A percentile compares a stretch with the other conserved stretches of the same genome.
These are phyloP conservation scores for Dactylellina parvicollis DNA, from an alignment of 2,329 filamentous ascomycete genomes.

Conservation along the genomic window DNA sequence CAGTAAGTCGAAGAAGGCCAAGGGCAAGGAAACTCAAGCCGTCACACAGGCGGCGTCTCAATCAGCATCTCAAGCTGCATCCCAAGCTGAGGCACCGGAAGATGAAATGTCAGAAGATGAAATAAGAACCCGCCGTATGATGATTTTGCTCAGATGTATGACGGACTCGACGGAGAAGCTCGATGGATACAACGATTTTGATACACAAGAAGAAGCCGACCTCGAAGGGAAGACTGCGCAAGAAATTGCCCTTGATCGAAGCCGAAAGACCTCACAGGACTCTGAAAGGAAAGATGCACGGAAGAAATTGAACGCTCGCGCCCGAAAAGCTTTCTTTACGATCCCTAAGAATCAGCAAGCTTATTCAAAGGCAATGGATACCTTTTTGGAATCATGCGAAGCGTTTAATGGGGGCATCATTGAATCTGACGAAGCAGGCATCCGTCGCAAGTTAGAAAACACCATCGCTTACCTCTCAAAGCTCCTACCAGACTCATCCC, in stretches of 20 bases:
- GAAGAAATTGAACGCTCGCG: constrained; percentile 77
- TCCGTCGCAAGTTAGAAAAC: constrained; percentile 75
- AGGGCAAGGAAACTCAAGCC: constrained; percentile 63
- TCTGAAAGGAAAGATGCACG: constrained; percentile 58
- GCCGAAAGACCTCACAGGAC: constrained; percentile 66
- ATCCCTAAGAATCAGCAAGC: constrained; percentile 81
- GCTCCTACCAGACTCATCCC: constrained; percentile 75
- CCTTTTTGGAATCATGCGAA: constrained; percentile 86
- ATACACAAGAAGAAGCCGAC: constrained; percentile 43
- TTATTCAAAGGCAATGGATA: constrained; percentile 76
- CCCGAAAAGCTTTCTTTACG: constrained; percentile 87
- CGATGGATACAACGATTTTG: constrained; percentile 40
- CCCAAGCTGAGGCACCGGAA: constrained; percentile 62
- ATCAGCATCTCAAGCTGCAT: constrained; percentile 60
- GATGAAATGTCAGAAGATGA: constrained; percentile 50
- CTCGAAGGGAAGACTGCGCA: constrained; percentile 35
- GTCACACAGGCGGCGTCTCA: constrained; percentile 54
- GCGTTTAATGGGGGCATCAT: constrained; percentile 88
- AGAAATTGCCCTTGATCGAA: constrained; percentile 28
- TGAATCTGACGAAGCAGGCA: constrained; percentile 73
- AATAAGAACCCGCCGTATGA: constrained; percentile 35
- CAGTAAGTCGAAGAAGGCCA: constrained; percentile 61
- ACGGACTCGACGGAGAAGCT: constrained; percentile 42
- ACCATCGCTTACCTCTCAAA: constrained; percentile 78
- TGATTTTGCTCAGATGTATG: constrained; percentile 43